phyloP scores from a whole-genome alignment of 2,329 filamentous ascomycete genomes.

The Arthrobotrys entomopaga region DNA sequence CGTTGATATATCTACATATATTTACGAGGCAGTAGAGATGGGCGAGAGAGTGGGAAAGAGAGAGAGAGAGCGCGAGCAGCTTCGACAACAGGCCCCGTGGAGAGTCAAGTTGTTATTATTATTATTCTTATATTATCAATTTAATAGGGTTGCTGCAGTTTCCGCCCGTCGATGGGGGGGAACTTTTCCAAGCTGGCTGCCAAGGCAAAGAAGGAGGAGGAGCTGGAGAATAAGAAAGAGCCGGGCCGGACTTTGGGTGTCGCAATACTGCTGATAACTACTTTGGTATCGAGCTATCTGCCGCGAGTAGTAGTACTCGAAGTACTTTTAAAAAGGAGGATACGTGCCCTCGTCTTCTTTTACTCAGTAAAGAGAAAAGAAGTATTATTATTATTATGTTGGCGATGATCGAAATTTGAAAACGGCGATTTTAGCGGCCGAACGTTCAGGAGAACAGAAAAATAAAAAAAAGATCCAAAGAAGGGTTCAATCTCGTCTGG shows the following conservation, averaged over 20 bases:
- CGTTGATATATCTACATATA: neutral
- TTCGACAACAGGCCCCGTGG: constrained; percentile 11
- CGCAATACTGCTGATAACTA: too few relatives aligned
- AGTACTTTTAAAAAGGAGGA: neutral
- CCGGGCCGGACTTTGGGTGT: neutral
- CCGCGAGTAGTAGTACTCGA: neutral
- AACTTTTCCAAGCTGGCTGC: neutral
- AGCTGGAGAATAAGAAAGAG: constrained; percentile 8
- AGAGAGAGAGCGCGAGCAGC: constrained; percentile 6
- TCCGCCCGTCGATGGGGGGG: constrained; percentile 49
- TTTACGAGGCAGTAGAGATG: constrained; percentile 4
- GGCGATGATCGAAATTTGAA: too few relatives aligned
- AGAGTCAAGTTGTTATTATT: constrained; percentile 19
- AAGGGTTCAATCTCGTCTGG: neutral
- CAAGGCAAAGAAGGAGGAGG: constrained; percentile 4
- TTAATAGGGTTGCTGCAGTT: constrained; percentile 21
- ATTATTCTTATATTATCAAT: too few relatives aligned
- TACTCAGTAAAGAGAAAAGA: constrained; percentile 34
- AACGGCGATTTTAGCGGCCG: neutral
- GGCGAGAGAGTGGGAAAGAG: neutral
- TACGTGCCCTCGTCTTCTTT: neutral
- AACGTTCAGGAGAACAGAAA: neutral
- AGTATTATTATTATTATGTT: too few relatives aligned
- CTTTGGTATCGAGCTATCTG: neutral
- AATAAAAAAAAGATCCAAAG: neutral